Base-by-base conservation (phyloP, 2,329 filamentous ascomycete genomes). In the Fusarium sp. region DNA sequence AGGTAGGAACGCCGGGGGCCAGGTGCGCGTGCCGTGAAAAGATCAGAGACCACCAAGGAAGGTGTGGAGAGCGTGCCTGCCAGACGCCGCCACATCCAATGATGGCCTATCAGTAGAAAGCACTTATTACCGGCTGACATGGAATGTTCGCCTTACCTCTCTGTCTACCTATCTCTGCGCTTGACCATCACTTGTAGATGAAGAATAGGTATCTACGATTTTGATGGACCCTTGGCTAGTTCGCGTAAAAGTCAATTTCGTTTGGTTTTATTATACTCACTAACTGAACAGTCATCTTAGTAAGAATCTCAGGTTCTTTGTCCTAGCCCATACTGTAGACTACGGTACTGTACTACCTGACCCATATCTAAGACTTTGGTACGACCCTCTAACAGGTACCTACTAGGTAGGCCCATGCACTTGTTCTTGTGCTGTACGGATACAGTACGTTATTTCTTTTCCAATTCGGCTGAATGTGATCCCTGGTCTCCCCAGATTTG, bases 1-100 rank as follows among this genome's bases (percentile, higher is more conserved):
- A 25, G 23, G 23, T 25, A 25, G 23, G 23, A 25, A 32, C 34
- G 40, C 23, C 25, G 55, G 46, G 40, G 55, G 54, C 37, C 25
- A 65, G 66, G 67, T 71, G 62, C 68, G 67, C 67, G 68, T 70
- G 68, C 67, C 53, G 25, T 5, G 49, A 60, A 71, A 59, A 62
- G 58, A 65, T 47, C 34, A 65, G 28, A 30, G 28, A 30, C 28
- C 28, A 65, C 54, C 34, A 65, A 54, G 53, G 30, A 50, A 50
- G 41, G 46, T 68, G 68, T 68, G 67, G 67, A 42, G 67, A 60
- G 50, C 49, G 25, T 32, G 9, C 30, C 32, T 27, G 32, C 23
- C 48, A 50, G 61, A 50, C 37, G 45, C 50, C 37, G 32, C 32
- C 32, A 51, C 49, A 41, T n/a, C 49, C 49, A 51, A 51, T 41